Evolutionary conservation across 192 early-diverging fungal genomes (phyloP), one percentile per base, ranked within the genome.

Genomic region (Coemansia sp.): DNA sequence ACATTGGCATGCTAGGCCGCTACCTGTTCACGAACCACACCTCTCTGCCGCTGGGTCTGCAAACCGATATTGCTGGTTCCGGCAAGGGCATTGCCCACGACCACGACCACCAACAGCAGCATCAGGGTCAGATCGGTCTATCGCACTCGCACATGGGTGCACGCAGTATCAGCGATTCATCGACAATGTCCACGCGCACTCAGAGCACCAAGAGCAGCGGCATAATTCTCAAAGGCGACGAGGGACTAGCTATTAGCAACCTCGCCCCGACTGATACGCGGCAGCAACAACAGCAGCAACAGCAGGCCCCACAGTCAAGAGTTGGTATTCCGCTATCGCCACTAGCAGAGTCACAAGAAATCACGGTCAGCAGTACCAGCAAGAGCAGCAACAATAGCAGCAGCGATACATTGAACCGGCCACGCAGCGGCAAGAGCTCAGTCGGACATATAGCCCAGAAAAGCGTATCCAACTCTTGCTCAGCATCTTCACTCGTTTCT

Each of bases 1-100:
- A 76, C 14, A 60, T 76, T 27, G 72, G 72, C 15, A 30, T 69
- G 61, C 61, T 76, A 8, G 72, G 72, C 5, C 57, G 67, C 35
- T 69, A 53, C 40, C 33, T 69, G 48, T 69, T 76, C 26, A 65
- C 66, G 5, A 56, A 41, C 53, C 57, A 43, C 50, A 27, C 32
- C 20, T 48, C 46, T 11, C 40, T 53, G 14, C 37, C 37, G 0
- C 28, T 27, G 7, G 26, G 22, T 5, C 9, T 53, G 17, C 36
- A 38, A 3, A 22, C 36, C 50, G 18, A 29, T 9, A 38, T 33
- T 10, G 30, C 37, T 6, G 28, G 45, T 17, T 4, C 19, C 26
- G 2, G n/a, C n/a, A n/a, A n/a, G n/a, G n/a, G n/a, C n/a, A n/a
- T n/a, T n/a, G n/a, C n/a, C n/a, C n/a, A n/a, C n/a, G n/a, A n/a